Evolutionary conservation across 176 grass and related monocot species (phyloP).

Genomic region (Oryza punctata): DNA sequence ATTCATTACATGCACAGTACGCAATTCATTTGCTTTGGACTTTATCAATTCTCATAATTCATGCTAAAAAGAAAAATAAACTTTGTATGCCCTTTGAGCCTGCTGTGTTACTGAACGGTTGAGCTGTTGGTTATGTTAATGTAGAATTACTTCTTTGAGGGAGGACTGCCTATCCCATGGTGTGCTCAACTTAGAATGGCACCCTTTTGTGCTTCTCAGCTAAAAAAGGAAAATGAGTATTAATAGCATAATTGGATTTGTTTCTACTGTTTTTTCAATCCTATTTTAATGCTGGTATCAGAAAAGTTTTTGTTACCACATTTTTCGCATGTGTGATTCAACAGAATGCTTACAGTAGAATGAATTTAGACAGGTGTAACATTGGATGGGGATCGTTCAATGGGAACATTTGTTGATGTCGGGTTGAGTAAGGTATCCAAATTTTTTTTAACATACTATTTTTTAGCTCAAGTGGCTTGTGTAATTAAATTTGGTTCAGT

Average conservation of each 20-base stretch:
- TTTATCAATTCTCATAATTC: neutral
- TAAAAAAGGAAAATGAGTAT: neutral
- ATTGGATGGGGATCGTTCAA: constrained; percentile 69
- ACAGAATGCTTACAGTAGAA: constrained; percentile 40
- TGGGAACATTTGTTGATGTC: constrained; percentile 89
- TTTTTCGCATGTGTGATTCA: constrained; percentile 21
- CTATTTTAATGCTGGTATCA: neutral
- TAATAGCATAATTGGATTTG: neutral
- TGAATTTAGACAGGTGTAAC: constrained; percentile 72
- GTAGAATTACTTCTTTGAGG: constrained; percentile 1
- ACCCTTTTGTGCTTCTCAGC: constrained; percentile 4
- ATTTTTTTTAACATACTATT: constrained; percentile 20
- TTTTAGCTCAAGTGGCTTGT: neutral
- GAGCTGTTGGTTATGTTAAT: neutral
- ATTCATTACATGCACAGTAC: neutral
- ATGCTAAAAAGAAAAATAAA: neutral
- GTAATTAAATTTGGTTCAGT: neutral
- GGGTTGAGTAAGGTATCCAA: constrained; percentile 86
- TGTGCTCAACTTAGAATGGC: neutral
- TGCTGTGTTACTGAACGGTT: neutral
- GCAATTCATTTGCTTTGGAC: neutral
- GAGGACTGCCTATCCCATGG: neutral
- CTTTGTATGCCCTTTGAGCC: constrained; percentile 8
- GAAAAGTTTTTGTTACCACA: neutral
- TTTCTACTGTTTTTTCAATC: neutral